Percentiles rank a stretch among this genome's conserved stretches.
phyloP scores from a whole-genome alignment of 2,329 filamentous ascomycete species.

The Calonectria henricotiae region DNA sequence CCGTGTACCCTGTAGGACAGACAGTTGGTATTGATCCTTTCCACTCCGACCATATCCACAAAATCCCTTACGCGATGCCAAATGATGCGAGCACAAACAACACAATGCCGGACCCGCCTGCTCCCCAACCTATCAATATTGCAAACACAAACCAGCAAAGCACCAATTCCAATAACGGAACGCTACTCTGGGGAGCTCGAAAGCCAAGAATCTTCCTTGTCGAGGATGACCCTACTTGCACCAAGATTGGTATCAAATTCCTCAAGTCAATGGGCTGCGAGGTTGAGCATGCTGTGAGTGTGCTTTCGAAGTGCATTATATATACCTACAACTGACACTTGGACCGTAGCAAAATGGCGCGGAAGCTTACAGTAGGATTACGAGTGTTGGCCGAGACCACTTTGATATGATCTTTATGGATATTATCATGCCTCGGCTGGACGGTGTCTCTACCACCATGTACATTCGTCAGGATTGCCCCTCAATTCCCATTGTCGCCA shows the following conservation, averaged over 20 bases:
- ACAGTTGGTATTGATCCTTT: constrained; percentile 96
- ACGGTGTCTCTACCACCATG: constrained; percentile 94
- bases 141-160: constrained; percentile 40
- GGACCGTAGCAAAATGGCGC: constrained; percentile 77
- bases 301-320: neutral
- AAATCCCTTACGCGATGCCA: constrained; percentile 87
- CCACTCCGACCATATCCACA: constrained; percentile 94
- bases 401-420: constrained; percentile 88
- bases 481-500: constrained; percentile 91
- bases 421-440: constrained; percentile 97
- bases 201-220: constrained; percentile 91
- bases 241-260: constrained; percentile 79
- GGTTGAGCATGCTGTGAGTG: constrained; percentile 77
- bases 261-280: constrained; percentile 76
- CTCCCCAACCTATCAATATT: constrained; percentile 57
- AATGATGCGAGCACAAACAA: constrained; percentile 66
- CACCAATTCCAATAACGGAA: constrained; percentile 59
- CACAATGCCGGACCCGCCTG: constrained; percentile 59
- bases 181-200: constrained; percentile 69
- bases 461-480: constrained; percentile 91
- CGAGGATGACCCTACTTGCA: constrained; percentile 83
- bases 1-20: constrained; percentile 93
- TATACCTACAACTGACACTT: constrained; percentile 39
- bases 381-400: constrained; percentile 62
- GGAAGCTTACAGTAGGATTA: constrained; percentile 91